Base-by-base conservation (phyloP, 1,284 basidiomycete species). In the Trametes sp. region DNA sequence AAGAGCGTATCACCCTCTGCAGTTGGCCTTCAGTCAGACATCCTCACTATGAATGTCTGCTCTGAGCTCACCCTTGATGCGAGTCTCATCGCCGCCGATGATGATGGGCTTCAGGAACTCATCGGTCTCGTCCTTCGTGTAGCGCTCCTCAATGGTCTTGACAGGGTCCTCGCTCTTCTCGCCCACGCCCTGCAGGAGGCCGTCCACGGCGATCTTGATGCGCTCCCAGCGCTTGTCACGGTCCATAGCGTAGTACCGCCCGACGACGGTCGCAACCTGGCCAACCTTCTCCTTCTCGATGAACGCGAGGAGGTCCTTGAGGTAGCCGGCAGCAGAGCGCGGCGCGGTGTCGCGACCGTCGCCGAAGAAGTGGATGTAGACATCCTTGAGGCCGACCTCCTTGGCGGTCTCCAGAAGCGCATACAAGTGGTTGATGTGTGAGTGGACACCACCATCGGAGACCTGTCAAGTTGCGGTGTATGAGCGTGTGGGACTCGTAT, bases 81-180 rank as follows among this genome's bases (percentile, higher is more conserved):
- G 82, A 7, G 92, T 91, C 49, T 88, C 86, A 21, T 87, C 87
- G 0, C 90, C 90, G 59, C 93, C 89, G 51, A 92, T 86, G 69
- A 96, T 93, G 75, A 96, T 93, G 2, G 95, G 95, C 81, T 95
- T 95, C 78, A 96, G 81, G 78, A 97, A 96, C 80, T 97, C 95
- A 71, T 96, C 95, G 4, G 94, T 96, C 59, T 93, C 84, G 68
- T 93, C 88, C 70, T 90, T 89, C 69, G 86, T 84, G 74, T 96
- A 96, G 68, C 86, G 80, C 73, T 84, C 83, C 74, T 90, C 85
- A 67, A 90, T 93, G 3, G 81, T 84, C 76, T 87, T 84, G 68
- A 94, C 83, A 4, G 86, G 78, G 52, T 89, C 88, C 51, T 87
- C 78, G 5, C 75, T 82, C 56, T 82, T 78, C 71, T 93, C 90